Base-by-base conservation (phyloP, 345 rosid genomes). In the Linum usitatissimum region DNA sequence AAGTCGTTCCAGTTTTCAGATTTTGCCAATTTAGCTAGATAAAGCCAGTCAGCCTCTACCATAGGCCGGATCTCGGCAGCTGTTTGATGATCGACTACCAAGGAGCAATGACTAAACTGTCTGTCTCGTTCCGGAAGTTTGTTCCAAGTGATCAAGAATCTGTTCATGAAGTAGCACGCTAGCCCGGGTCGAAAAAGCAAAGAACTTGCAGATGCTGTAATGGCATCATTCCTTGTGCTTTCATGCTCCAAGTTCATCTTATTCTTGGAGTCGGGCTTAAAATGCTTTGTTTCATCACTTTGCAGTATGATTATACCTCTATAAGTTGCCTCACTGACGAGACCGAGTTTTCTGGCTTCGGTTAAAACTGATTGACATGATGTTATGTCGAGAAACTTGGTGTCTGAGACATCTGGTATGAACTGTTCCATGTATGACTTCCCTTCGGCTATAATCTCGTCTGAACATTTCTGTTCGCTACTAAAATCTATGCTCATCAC, bases 31-130 rank as follows among this genome's bases (percentile, higher is more conserved):
- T 84, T 79, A 12, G 83, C 79, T 34, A 92, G 95, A 72, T 78
- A 80, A 5, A 92, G 71, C 93, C 96, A 89, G 70, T 92, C 95
- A 3, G 80, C 69, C 69, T 87, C 93, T 49, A 73, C 59, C 98
- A 87, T 83, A 60, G 61, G 81, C 9, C 90, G 92, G 67, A 83
- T 84, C 69, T 80, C 76, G 45, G 66, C 78, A 21, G 66, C 72
- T 62, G 61, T 77, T 53, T 74, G 73, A 57, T 70, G 36, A 40
- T 61, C 68, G 60, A 67, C 30, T 39, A 58, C 8, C 31, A 86
- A 71, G 28, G 18, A 58, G 60, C 73, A 73, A 61, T 30, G 18
- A 61, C 21, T 14, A 9, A 57, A 59, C 70, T 38, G 34, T 55
- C 36, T 62, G 4, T 34, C 38, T 7, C 8, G 38, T 34, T 34